phyloP scores from a whole-genome alignment of 2,329 filamentous ascomycete species.

The Stachybotrys chlorohalonatus region DNA sequence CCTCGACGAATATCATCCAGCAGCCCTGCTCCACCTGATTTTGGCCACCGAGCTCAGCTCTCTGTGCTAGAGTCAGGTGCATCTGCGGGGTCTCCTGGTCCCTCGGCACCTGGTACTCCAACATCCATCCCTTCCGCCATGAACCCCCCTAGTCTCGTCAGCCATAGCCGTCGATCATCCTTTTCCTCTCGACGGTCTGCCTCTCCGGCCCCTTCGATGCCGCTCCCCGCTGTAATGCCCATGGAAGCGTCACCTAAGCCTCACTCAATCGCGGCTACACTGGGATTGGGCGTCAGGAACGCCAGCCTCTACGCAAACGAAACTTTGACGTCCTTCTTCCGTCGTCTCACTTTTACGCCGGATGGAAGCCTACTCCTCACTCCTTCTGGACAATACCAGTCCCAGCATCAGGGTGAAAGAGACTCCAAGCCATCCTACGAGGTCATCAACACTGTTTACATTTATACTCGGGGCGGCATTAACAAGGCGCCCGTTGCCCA shows the following conservation, averaged over 20 bases:
- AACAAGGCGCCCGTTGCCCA: slow-evolving; percentile 95
- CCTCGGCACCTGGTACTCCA: slow-evolving; percentile 89
- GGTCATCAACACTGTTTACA: slow-evolving; percentile 93
- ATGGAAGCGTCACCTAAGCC: slow-evolving; percentile 83
- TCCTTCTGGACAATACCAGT: slow-evolving; percentile 91
- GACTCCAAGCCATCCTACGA: slow-evolving; percentile 73
- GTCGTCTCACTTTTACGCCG: slow-evolving; percentile 85
- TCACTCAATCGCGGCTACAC: slow-evolving; percentile 42
- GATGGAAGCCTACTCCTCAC: slow-evolving; percentile 92
- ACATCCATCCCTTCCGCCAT: slow-evolving; percentile 84
- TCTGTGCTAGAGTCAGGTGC: slow-evolving; percentile 41
- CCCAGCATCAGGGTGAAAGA: slow-evolving; percentile 54
- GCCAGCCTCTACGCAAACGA: slow-evolving; percentile 92
- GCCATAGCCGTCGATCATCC: slow-evolving; percentile 88
- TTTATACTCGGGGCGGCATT: slow-evolving; percentile 91
- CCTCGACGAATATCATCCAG: slow-evolving; percentile 80
- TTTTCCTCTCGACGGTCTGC: slow-evolving; percentile 83
- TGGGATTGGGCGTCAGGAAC: slow-evolving; percentile 63
- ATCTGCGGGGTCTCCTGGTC: slow-evolving; percentile 69
- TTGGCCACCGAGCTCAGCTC: slow-evolving; percentile 58
- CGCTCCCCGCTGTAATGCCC: slow-evolving; percentile 89
- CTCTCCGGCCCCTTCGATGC: slow-evolving; percentile 88
- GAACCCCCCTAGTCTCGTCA: slow-evolving; percentile 85
- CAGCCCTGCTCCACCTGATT: slow-evolving; percentile 84
- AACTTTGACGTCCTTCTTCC: slow-evolving; percentile 93